These are phyloP conservation scores for Solanum aculeatissimum DNA, from an alignment of 305 asterid species.

Conservation along the genomic window DNA sequence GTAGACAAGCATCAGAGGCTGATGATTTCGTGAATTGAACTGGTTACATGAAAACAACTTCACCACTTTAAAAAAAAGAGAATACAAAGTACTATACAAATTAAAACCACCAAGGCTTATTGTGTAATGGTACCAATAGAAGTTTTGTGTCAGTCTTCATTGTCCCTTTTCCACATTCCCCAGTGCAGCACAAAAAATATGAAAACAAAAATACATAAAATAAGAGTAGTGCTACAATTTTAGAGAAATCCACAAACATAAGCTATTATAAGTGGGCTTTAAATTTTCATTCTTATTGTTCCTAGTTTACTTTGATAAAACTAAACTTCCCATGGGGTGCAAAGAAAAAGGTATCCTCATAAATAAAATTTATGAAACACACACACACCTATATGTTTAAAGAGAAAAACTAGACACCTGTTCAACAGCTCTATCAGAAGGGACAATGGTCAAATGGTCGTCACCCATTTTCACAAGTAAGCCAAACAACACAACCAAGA, in stretches of 20 bases:
- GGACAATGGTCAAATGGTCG: constrained; percentile 16
- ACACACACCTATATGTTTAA: not conserved
- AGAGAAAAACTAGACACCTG: constrained; percentile 19
- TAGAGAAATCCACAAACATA: not conserved
- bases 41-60: too few species aligned
- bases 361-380: too few species aligned
- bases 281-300: not conserved
- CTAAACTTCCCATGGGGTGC: not conserved
- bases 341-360: not conserved
- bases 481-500: not conserved
- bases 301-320: not conserved
- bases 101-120: too few species aligned
- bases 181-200: not conserved
- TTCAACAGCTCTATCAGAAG: constrained; percentile 29
- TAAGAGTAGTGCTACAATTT: not conserved
- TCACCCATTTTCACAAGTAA: constrained; percentile 24
- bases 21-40: too few species aligned
- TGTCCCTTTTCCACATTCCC: not conserved
- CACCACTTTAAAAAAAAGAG: too few species aligned
- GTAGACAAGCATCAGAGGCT: too few species aligned
- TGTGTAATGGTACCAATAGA: too few species aligned
- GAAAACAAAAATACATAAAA: too few species aligned
- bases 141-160: not conserved
- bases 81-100: too few species aligned
- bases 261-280: not conserved